Conservation (phyloP, 345 rosid genomes). For the Salix suchowensis region DNA sequence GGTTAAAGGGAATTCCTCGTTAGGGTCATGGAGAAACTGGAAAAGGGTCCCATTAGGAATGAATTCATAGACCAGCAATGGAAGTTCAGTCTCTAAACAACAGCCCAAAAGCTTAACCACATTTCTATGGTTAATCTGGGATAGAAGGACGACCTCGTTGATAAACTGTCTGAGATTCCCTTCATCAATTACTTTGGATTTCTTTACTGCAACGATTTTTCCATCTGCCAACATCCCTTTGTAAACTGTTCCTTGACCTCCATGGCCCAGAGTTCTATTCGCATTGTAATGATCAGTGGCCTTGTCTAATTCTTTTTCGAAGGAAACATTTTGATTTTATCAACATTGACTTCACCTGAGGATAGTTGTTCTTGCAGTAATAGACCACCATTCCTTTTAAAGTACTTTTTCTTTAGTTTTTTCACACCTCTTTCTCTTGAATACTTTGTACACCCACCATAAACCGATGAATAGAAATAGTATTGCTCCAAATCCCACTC, state of each 20-base stretch:
- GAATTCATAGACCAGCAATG: constrained; percentile 7
- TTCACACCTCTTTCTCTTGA: background rate
- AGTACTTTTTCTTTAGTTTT: background rate
- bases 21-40: too few relatives aligned
- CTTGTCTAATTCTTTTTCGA: constrained; percentile 4
- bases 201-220: constrained; percentile 9
- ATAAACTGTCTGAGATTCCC: constrained; percentile 6
- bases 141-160: constrained; percentile 7
- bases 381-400: background rate
- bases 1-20: too few relatives aligned
- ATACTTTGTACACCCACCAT: background rate
- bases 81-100: constrained; percentile 9
- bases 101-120: constrained; percentile 11
- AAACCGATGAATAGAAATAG: background rate
- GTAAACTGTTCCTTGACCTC: constrained; percentile 11
- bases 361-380: background rate
- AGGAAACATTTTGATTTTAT: background rate
- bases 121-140: constrained; percentile 15
- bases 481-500: background rate
- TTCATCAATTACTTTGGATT: background rate
- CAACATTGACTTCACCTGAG: background rate
- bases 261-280: constrained; percentile 9
- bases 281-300: constrained; percentile 7
- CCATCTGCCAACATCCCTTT: constrained; percentile 15
- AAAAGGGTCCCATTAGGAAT: too few relatives aligned